Conservation (phyloP, 306 rosid species). For the Potentilla sterilis region DNA sequence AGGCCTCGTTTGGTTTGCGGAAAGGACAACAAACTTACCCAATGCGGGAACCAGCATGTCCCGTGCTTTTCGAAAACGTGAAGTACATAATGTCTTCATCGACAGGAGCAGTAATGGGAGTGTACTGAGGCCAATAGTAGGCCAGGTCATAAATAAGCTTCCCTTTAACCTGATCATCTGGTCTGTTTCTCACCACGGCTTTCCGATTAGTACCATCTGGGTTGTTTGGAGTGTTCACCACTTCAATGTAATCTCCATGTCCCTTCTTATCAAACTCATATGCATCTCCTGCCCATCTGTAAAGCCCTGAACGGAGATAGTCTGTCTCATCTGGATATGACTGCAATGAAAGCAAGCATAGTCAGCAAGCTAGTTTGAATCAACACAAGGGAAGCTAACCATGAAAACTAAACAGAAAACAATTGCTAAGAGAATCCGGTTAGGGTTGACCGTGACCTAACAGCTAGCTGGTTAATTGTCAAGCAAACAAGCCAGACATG, state of each 20-base stretch:
- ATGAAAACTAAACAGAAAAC: not conserved
- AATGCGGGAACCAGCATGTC: conserved; percentile 87
- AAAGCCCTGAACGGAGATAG: conserved; percentile 41
- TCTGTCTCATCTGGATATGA: conserved; percentile 50
- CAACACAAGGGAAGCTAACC: not conserved
- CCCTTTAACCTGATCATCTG: conserved; percentile 35
- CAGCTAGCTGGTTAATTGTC: not conserved
- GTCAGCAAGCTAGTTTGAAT: not conserved
- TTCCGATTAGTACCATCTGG: conserved; percentile 58
- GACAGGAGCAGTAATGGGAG: conserved; percentile 52
- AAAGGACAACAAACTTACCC: conserved; percentile 42
- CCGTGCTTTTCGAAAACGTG: conserved; percentile 88
- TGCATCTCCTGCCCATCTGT: conserved; percentile 83
- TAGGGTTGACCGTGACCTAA: not conserved
- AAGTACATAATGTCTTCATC: conserved; percentile 68
- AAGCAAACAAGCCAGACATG: conserved; percentile 20
- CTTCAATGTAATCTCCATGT: conserved; percentile 64
- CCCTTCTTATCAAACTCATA: conserved; percentile 28
- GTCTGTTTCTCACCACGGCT: conserved; percentile 31
- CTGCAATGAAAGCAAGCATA: conserved; percentile 31
- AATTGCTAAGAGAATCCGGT: not conserved
- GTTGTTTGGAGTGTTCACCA: conserved; percentile 72
- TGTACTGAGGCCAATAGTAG: conserved; percentile 88
- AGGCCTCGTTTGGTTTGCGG: too few species aligned
- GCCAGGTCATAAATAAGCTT: conserved; percentile 66